These are phyloP conservation scores for Monosporascus sp. DNA, from an alignment of 2,329 filamentous ascomycete species.

Conservation along the genomic window DNA sequence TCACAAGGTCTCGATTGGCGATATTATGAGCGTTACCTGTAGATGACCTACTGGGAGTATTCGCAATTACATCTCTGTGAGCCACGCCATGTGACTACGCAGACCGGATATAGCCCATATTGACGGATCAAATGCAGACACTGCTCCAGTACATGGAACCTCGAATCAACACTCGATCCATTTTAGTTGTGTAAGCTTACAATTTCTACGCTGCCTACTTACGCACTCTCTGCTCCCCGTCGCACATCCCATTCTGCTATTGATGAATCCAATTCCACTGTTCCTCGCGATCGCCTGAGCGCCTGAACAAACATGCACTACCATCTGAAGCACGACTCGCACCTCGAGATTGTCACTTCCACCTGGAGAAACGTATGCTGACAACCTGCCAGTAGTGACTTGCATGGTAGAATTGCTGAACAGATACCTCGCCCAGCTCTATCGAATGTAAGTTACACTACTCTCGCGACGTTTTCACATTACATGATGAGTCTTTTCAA, in stretches of 20 bases:
- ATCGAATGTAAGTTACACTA: constrained; percentile 4
- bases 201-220: not conserved
- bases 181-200: constrained; percentile 2
- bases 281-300: constrained; percentile 58
- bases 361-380: not conserved
- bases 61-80: too few relatives aligned
- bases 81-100: too few relatives aligned
- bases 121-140: too few relatives aligned
- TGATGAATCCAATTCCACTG: constrained; percentile 56
- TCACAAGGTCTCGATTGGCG: not conserved
- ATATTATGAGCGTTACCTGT: not conserved
- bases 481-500: constrained; percentile 59
- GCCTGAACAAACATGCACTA: constrained; percentile 68
- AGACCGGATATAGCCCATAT: too few relatives aligned
- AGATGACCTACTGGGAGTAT: too few relatives aligned
- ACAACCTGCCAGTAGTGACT: not conserved
- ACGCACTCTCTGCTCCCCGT: constrained; percentile 1
- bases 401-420: not conserved
- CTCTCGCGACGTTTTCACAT: constrained; percentile 6
- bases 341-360: constrained; percentile 10
- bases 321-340: constrained; percentile 56
- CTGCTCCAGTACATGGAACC: too few relatives aligned
- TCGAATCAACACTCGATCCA: too few relatives aligned
- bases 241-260: constrained; percentile 22
- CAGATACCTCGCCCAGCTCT: not conserved